These are phyloP conservation scores for Neurospora terricola DNA, from an alignment of 495 filamentous ascomycete genomes.

Conservation along the genomic window DNA sequence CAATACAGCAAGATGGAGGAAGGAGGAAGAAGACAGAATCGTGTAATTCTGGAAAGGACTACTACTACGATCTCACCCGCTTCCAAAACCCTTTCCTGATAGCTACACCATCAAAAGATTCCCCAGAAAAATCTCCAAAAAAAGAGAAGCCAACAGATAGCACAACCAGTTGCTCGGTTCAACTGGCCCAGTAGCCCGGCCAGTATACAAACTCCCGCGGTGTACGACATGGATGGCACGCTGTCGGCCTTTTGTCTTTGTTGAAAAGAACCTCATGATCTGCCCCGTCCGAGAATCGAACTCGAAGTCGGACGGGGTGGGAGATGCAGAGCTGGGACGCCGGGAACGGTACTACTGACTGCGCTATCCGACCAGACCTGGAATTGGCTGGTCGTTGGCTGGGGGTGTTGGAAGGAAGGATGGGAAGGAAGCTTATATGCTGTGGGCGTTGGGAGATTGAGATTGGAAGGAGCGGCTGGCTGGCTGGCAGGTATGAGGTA, in stretches of 20 bases:
- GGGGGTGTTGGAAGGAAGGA: background rate
- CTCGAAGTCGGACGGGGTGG: background rate
- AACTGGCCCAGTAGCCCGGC: background rate
- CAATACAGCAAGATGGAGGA: background rate
- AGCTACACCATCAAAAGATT: background rate
- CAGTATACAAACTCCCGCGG: background rate
- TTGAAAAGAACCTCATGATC: background rate
- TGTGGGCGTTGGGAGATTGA: no score
- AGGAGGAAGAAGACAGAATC: no score
- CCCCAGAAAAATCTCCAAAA: background rate
- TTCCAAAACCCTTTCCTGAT: no score
- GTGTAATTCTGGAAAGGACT: background rate
- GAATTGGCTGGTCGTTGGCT: background rate
- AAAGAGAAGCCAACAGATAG: background rate
- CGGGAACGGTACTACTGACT: background rate
- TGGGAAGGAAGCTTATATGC: background rate
- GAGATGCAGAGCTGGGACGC: background rate
- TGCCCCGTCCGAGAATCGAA: background rate
- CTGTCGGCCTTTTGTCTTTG: background rate
- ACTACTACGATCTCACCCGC: background rate
- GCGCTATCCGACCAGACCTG: background rate
- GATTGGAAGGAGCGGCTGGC: no score
- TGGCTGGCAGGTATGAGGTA: no score
- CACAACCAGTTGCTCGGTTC: no score
- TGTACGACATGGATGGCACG: background rate